Percentiles rank a stretch among this genome's conserved stretches.
Conservation (phyloP, 2,329 filamentous ascomycete species). For the Aspergillus sp. region DNA sequence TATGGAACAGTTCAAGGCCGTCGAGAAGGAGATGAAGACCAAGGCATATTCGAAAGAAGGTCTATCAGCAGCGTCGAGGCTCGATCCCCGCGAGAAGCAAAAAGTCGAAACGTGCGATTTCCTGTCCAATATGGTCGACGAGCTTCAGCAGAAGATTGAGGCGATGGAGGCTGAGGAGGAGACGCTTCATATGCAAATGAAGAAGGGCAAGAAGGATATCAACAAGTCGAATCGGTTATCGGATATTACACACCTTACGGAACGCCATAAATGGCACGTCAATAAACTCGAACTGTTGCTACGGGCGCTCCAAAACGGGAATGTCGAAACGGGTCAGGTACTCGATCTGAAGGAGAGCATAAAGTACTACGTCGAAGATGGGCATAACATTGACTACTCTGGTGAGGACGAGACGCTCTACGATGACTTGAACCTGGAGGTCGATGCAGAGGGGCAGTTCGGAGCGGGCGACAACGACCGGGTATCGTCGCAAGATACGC, state of each 20-base stretch:
- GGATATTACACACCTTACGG: constrained; percentile 74
- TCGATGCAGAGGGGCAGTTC: constrained; percentile 74
- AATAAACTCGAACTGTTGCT: constrained; percentile 85
- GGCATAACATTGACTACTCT: constrained; percentile 79
- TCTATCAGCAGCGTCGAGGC: constrained; percentile 78
- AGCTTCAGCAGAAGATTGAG: constrained; percentile 91
- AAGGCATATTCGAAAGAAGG: constrained; percentile 99
- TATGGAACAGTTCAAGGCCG: constrained; percentile 99
- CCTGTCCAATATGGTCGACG: constrained; percentile 77
- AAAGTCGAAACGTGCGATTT: constrained; percentile 86
- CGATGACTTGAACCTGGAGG: constrained; percentile 84
- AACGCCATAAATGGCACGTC: constrained; percentile 95
- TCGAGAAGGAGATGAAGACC: constrained; percentile 99
- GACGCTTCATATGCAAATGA: constrained; percentile 76
- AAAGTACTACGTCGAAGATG: constrained; percentile 88
- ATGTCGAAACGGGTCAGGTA: constrained; percentile 79
- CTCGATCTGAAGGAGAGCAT: constrained; percentile 86
- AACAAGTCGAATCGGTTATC: constrained; percentile 81
- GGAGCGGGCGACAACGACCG: constrained; percentile 79
- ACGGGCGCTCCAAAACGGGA: constrained; percentile 85
- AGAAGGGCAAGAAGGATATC: constrained; percentile 86
- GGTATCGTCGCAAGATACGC: constrained; percentile 89
- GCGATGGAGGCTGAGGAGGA: constrained; percentile 85
- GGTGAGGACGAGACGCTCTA: constrained; percentile 87
- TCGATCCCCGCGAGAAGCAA: constrained; percentile 96